These are phyloP conservation scores for Xerocomellus amylosporus DNA, from an alignment of 768 basidiomycete species.

Conservation along the genomic window DNA sequence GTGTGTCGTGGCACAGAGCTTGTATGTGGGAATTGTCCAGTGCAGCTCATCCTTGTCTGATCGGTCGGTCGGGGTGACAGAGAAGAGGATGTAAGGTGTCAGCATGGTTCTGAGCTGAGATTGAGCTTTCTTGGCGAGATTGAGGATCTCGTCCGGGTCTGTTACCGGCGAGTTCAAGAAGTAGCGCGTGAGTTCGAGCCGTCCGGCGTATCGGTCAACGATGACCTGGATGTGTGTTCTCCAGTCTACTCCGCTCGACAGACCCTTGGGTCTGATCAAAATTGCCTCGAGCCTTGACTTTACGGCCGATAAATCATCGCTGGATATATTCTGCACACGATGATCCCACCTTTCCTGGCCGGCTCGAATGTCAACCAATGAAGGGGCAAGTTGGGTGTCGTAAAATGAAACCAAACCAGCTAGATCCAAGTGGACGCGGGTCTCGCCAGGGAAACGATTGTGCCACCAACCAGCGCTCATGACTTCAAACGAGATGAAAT, in stretches of 20 bases:
- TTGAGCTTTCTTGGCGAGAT: conserved; percentile 13
- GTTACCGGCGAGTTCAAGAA: conserved; percentile 16
- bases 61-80: conserved; percentile 4
- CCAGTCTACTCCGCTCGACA: conserved; percentile 36
- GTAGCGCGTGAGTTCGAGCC: conserved; percentile 28
- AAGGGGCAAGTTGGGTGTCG: conserved; percentile 31
- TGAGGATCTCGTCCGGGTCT: conserved; percentile 1
- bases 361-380: conserved; percentile 26
- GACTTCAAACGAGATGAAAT: neutral
- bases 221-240: conserved; percentile 27
- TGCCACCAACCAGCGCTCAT: conserved; percentile 30
- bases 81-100: conserved; percentile 27
- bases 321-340: conserved; percentile 27
- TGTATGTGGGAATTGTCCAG: conserved; percentile 34
- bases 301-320: conserved; percentile 15
- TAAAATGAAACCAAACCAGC: conserved; percentile 38
- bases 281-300: conserved; percentile 9
- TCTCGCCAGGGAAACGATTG: conserved; percentile 36
- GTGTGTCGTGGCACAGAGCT: conserved; percentile 29
- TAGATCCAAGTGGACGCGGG: conserved; percentile 34
- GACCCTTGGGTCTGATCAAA: conserved; percentile 9
- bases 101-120: conserved; percentile 29
- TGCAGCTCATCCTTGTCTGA: neutral
- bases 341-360: conserved; percentile 31
- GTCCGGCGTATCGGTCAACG: conserved; percentile 31